Base-by-base conservation (phyloP, 225 moss, liverwort and hornwort species). In the Antitrichia curtipendula region DNA sequence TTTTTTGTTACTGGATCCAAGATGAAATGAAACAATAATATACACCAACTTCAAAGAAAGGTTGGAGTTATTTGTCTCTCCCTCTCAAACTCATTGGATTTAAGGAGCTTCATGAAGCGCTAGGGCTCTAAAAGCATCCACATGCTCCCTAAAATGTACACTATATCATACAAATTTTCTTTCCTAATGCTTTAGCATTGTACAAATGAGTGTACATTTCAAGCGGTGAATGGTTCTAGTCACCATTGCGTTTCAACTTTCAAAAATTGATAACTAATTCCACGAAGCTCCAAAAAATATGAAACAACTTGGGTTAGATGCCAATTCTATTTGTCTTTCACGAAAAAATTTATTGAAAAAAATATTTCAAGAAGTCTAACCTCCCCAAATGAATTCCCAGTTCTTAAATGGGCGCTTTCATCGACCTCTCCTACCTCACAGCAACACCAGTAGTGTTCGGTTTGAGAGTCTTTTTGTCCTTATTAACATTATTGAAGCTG, bases 151-250 rank as follows among this genome's bases (percentile, higher is more conserved):
- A 7, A 32, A 31, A 50, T 13, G 8, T 34, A 8, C 3, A 32
- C 5, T 34, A 34, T 13, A 34, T 13, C 31, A 29, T 31, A 4
- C 4, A 75, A 5, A 75, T 75, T 75, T 50, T 75, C 29, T 75
- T 34, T 34, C 21, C 21, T 0, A 0, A 13, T 50, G 22, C 50
- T 75, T 50, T 0, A 34, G 0, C 13, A 75, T 8, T 75, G 21
- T 32, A 49, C 1, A 20, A 31, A 12, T 2, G 45, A 49, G 1
- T 32, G 4, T 31, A 49, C 19, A 19, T 31, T 74, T 19, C 0
- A 19, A 1, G 2, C 0, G 0, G 2, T 7, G 4, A 2, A 29
- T 0, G 0, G 19, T 27, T 43, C 1, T 7, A 31, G 10, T 18
- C 19, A 17, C 73, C 3, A 29, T 2, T 11, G 4, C 0, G 0